phyloP scores from a whole-genome alignment of 176 grass and related monocot species.

The Elaeis guineensis region DNA sequence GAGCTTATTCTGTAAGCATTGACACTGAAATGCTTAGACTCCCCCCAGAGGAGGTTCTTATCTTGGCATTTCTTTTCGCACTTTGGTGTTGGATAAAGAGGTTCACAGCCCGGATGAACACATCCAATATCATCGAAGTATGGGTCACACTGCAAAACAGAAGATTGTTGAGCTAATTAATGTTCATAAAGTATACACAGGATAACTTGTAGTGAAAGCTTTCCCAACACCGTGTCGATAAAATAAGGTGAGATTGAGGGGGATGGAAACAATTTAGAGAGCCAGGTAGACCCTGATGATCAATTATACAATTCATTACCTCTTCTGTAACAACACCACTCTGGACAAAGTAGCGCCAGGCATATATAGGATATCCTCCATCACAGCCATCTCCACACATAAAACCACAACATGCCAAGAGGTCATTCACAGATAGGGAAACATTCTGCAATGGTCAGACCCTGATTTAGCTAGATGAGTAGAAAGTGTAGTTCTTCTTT shows the following conservation, averaged over 20 bases:
- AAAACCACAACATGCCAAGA: constrained; percentile 84
- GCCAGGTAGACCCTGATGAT: not conserved
- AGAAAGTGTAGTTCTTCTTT: too few species aligned
- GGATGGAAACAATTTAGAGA: constrained; percentile 9
- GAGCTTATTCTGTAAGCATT: constrained; percentile 55
- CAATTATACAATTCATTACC: constrained; percentile 22
- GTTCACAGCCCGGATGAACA: constrained; percentile 80
- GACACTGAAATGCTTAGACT: constrained; percentile 73
- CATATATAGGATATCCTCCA: constrained; percentile 80
- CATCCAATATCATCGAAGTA: constrained; percentile 83
- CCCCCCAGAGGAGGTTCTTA: constrained; percentile 68
- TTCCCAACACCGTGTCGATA: not conserved
- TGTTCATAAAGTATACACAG: not conserved
- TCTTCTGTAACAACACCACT: constrained; percentile 89
- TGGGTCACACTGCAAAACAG: constrained; percentile 68
- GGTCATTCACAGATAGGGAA: constrained; percentile 87
- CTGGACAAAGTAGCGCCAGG: constrained; percentile 78
- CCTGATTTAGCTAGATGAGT: not conserved
- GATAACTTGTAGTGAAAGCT: too few species aligned
- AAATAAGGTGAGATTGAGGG: not conserved
- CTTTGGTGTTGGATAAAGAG: constrained; percentile 52
- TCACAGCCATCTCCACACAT: constrained; percentile 96
- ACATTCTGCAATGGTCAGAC: constrained; percentile 47
- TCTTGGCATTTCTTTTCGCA: constrained; percentile 87
- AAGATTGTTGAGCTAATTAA: not conserved